Conservation (phyloP, 1,284 basidiomycete species). For the Apiotrichum sp. region DNA sequence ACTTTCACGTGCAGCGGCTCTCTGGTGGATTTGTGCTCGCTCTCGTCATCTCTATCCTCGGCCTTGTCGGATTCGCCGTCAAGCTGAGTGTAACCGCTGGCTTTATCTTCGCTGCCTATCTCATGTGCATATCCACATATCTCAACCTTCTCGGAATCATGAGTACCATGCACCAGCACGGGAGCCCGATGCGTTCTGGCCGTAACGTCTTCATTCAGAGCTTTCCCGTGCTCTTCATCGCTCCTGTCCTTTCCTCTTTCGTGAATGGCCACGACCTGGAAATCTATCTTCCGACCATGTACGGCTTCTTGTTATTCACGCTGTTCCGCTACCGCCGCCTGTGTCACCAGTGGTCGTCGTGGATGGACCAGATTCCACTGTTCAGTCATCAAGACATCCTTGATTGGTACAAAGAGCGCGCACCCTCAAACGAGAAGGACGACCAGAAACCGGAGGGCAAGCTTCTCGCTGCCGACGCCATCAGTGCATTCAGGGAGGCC, state of each 20-base stretch:
- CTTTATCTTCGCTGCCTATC: conserved; percentile 10
- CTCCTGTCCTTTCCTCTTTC: conserved; percentile 1
- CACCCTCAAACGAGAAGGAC: neutral
- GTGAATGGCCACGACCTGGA: conserved; percentile 11
- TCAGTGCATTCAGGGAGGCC: conserved; percentile 2
- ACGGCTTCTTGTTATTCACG: conserved; percentile 2
- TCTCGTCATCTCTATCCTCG: conserved; percentile 1
- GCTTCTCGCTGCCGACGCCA: neutral
- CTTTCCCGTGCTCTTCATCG: conserved; percentile 6
- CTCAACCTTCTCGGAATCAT: conserved; percentile 12
- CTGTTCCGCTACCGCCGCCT: conserved; percentile 8
- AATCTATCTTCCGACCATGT: conserved; percentile 10
- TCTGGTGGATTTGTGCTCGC: conserved; percentile 8
- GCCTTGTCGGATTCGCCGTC: conserved; percentile 4
- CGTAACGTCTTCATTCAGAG: conserved; percentile 10
- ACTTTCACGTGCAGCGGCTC: conserved; percentile 11
- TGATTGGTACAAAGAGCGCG: conserved; percentile 3
- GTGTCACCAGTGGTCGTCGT: conserved; percentile 9
- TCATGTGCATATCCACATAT: conserved; percentile 10
- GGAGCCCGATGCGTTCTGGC: conserved; percentile 8
- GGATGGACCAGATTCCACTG: conserved; percentile 10
- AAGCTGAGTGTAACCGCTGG: neutral
- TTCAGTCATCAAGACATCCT: conserved; percentile 5
- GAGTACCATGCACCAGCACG: conserved; percentile 15
- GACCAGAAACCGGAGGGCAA: neutral